Conservation (phyloP, 495 filamentous ascomycete species). For the Paragyromitra xinjiangensis region DNA sequence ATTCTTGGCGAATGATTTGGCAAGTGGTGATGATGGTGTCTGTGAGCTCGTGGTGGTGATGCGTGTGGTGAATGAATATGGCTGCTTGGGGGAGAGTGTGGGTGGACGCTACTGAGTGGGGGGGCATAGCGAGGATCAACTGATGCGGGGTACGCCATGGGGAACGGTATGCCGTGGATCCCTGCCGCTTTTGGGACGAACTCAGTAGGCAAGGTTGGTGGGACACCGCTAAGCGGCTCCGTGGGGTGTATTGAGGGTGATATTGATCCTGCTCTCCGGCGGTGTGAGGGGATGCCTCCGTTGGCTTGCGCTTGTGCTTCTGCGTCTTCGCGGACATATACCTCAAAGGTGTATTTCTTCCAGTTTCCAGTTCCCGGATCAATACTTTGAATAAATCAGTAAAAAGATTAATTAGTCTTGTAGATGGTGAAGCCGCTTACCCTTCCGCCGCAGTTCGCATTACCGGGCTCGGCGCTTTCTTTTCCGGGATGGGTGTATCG, state of each 20-base stretch:
- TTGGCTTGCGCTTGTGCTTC: conserved; percentile 40
- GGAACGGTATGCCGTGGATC: conserved; percentile 30
- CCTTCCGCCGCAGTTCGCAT: conserved; percentile 47
- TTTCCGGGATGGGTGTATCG: conserved; percentile 45
- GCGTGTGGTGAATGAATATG: conserved; percentile 47
- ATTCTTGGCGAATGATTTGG: conserved; percentile 41
- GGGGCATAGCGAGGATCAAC: conserved; percentile 43
- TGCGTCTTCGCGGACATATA: conserved; percentile 52
- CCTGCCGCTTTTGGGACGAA: conserved; percentile 36
- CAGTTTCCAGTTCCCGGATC: conserved; percentile 39
- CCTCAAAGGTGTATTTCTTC: conserved; percentile 53
- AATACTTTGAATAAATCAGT: conserved; percentile 37
- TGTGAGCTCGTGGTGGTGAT: conserved; percentile 42
- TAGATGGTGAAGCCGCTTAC: conserved; percentile 29
- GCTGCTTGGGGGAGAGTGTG: conserved; percentile 45
- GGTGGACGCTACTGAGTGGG: conserved; percentile 44
- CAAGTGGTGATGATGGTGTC: conserved; percentile 47
- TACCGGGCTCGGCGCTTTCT: conserved; percentile 44
- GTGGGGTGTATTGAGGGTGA: conserved; percentile 45
- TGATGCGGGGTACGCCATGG: conserved; percentile 30
- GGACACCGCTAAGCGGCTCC: conserved; percentile 21
- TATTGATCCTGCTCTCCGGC: conserved; percentile 37
- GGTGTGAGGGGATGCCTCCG: conserved; percentile 38
- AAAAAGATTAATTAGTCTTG: conserved; percentile 20
- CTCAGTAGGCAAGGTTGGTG: conserved; percentile 40